Percentiles rank a stretch among this genome's conserved stretches.
phyloP scores from a whole-genome alignment of 441 rosid genomes.

The Theobroma grandiflorum region DNA sequence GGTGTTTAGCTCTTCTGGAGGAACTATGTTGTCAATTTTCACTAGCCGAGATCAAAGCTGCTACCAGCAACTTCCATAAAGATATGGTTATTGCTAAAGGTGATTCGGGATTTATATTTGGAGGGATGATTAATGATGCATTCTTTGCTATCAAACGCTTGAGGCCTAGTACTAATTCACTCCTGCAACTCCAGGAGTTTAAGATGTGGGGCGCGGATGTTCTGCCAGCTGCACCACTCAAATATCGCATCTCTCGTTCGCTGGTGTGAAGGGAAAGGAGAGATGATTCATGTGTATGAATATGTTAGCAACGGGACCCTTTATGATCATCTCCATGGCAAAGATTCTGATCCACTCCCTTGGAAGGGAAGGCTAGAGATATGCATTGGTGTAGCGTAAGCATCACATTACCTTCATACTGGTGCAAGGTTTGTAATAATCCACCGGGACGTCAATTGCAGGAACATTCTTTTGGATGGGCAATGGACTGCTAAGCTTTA shows the following conservation, averaged over 20 bases:
- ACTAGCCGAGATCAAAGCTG: neutral
- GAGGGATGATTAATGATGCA: neutral
- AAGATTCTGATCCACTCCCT: conserved; percentile 17
- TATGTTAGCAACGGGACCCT: conserved; percentile 38
- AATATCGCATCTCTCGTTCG: conserved; percentile 47
- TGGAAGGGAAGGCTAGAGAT: conserved; percentile 36
- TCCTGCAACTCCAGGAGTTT: neutral
- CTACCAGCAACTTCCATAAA: neutral
- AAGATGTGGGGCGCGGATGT: conserved; percentile 38
- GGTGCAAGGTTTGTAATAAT: conserved; percentile 27
- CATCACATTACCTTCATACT: conserved; percentile 3
- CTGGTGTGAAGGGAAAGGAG: conserved; percentile 37
- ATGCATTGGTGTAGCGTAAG: neutral
- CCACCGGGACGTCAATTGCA: conserved; percentile 53
- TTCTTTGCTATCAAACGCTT: neutral
- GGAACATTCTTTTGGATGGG: neutral
- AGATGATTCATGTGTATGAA: conserved; percentile 39
- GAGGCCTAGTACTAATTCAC: no score
- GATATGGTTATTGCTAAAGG: neutral
- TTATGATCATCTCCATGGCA: conserved; percentile 34
- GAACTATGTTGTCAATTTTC: conserved; percentile 24
- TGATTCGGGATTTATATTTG: neutral
- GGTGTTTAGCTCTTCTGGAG: neutral
- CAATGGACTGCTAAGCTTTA: neutral
- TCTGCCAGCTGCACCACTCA: conserved; percentile 41